phyloP scores from a whole-genome alignment of 805 yeast genomes.

The Limtongozyma cylindracea region DNA sequence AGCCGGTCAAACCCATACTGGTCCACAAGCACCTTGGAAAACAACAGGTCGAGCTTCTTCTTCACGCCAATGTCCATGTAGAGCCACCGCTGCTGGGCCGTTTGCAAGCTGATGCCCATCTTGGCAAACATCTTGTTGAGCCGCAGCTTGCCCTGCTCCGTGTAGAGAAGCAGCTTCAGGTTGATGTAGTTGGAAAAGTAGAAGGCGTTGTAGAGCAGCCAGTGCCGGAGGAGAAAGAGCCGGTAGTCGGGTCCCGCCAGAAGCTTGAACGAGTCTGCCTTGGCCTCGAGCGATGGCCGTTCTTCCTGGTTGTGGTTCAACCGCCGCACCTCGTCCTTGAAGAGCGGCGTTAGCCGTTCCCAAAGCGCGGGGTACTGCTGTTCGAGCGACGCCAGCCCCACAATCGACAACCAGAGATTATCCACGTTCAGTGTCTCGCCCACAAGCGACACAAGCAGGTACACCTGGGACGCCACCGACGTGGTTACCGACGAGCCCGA shows the following conservation, averaged over 20 bases:
- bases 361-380: slow-evolving; percentile 52
- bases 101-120: slow-evolving; percentile 80
- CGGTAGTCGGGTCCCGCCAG: slow-evolving; percentile 66
- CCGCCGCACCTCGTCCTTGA: slow-evolving; percentile 66
- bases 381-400: slow-evolving; percentile 72
- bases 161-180: slow-evolving; percentile 71
- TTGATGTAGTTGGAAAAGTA: slow-evolving; percentile 79
- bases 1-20: slow-evolving; percentile 65
- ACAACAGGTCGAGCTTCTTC: slow-evolving; percentile 40
- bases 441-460: slow-evolving; percentile 52
- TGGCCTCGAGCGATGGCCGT: no score
- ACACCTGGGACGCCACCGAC: slow-evolving; percentile 57
- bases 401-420: slow-evolving; percentile 62
- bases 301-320: slow-evolving; percentile 13
- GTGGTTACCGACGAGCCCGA: slow-evolving; percentile 62
- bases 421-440: slow-evolving; percentile 63
- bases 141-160: slow-evolving; percentile 71
- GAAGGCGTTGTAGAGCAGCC: slow-evolving; percentile 82
- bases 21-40: slow-evolving; percentile 43
- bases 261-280: slow-evolving; percentile 19
- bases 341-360: slow-evolving; percentile 41
- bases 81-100: slow-evolving; percentile 83
- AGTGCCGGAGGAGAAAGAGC: slow-evolving; percentile 67
- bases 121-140: slow-evolving; percentile 82
- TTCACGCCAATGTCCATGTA: slow-evolving; percentile 70